Base-by-base conservation (phyloP, 495 filamentous ascomycete genomes). In the Copromyces sp. region DNA sequence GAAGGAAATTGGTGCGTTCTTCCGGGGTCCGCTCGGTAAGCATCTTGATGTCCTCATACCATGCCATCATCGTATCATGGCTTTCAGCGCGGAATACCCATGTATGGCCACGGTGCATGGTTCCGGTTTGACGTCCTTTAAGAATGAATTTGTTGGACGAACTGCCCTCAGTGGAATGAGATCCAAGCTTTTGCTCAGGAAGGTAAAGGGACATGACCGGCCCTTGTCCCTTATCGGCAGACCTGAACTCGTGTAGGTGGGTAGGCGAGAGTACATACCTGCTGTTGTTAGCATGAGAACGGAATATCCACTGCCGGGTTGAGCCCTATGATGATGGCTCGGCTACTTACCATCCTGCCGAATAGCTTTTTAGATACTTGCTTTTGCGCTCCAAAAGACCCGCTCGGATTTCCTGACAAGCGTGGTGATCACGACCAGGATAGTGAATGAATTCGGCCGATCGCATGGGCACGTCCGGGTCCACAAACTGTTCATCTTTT, bases 351-450 rank as follows among this genome's bases (percentile, higher is more conserved):
- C 95, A 99, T 81, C 95, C 95, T 35, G 95, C 92, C 3, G 94
- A 94, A 80, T 97, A 99, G 78, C 94, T 97, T 87, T 98, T 99
- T 53, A 99, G 84, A 80, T 98, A 99, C 79, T 98, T 99, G 87
- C 92, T 96, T 88, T 98, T 99, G 68, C 95, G 91, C 84, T 99
- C 95, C 70, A 99, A 85, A 83, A 97, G 90, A 2, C 95, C 95
- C 7, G 92, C 92, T 68, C 93, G 87, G 41, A 99, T 90, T 78
- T 97, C 95, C 70, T 90, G 88, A 40, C 93, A 93, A 9, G 94
- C 91, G 69, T 92, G 91, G 79, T 97, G 93, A 77, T 97, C 88
- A 76, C 91, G 91, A 17, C 95, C 95, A n/a, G 95, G 94, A 81
- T 98, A 99, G 42, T 92, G 89, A 75, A 99, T 97, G 76, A 92